phyloP scores from a whole-genome alignment of 2,329 filamentous ascomycete species.

The Neophaeococcomyces aloes region DNA sequence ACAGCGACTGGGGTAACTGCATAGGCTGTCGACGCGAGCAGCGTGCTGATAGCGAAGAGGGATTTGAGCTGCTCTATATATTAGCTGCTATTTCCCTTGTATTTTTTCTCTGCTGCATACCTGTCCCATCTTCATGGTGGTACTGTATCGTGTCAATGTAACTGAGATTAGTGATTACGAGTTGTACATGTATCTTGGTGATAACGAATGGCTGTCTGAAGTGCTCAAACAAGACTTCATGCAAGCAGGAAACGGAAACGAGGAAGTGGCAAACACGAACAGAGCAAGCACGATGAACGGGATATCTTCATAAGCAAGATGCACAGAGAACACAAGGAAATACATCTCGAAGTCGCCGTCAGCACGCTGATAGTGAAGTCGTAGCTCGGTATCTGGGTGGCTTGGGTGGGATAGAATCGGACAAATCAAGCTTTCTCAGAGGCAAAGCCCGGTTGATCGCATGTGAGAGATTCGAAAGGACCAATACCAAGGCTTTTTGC shows the following conservation, averaged over 20 bases:
- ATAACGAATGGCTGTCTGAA: conserved; percentile 5
- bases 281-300: neutral
- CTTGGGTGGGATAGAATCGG: conserved; percentile 2
- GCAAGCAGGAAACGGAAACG: neutral
- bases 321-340: conserved; percentile 2
- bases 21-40: conserved; percentile 35
- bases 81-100: conserved; percentile 7
- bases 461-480: neutral
- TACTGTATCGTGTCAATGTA: too few relatives aligned
- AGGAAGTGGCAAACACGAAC: conserved; percentile 1
- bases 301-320: neutral
- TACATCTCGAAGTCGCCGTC: neutral
- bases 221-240: neutral
- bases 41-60: conserved; percentile 27
- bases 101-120: conserved; percentile 7
- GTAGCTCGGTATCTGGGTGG: neutral
- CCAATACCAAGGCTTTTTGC: conserved; percentile 8
- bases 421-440: conserved; percentile 3
- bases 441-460: neutral
- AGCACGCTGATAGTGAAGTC: neutral
- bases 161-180: too few relatives aligned
- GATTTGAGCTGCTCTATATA: conserved; percentile 12
- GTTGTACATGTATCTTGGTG: too few relatives aligned
- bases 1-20: conserved; percentile 49
- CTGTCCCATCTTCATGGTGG: conserved; percentile 15